These are phyloP conservation scores for Ustilago loliicola DNA, from an alignment of 1,284 basidiomycete genomes.

Conservation along the genomic window DNA sequence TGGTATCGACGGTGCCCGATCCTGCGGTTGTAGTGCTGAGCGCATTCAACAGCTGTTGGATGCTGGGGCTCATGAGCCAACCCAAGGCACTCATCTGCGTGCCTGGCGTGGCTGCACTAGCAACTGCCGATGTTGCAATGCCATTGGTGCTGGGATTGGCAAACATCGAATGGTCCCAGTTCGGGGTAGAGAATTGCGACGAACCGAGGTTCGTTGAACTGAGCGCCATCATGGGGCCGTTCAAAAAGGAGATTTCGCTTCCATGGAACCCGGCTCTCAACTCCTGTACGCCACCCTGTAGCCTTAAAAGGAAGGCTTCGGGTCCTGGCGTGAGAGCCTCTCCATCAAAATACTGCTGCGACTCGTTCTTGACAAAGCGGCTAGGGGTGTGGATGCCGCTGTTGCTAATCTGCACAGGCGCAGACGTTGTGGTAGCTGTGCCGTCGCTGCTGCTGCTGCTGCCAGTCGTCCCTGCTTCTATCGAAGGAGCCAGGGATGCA, in stretches of 20 bases:
- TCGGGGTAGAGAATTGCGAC: constrained; percentile 42
- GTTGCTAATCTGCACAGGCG: constrained; percentile 30
- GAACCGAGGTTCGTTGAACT: constrained; percentile 33
- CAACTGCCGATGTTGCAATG: constrained; percentile 25
- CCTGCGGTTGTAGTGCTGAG: constrained; percentile 39
- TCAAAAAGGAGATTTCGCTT: constrained; percentile 55
- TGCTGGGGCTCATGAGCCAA: constrained; percentile 62
- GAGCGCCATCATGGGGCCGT: constrained; percentile 35
- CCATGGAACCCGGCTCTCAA: constrained; percentile 59
- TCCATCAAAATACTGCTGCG: constrained; percentile 59
- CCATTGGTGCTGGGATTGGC: constrained; percentile 32
- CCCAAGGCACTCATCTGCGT: constrained; percentile 46
- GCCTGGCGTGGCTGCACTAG: constrained; percentile 23
- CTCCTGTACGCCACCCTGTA: constrained; percentile 61
- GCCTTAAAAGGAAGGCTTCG: constrained; percentile 61
- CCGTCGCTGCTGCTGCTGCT: constrained; percentile 4
- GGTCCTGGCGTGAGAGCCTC: constrained; percentile 61
- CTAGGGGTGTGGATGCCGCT: constrained; percentile 51
- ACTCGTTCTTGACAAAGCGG: constrained; percentile 53
- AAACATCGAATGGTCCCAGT: constrained; percentile 50
- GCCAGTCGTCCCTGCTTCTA: constrained; percentile 1
- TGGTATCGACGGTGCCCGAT: constrained; percentile 35
- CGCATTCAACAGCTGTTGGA: constrained; percentile 57
- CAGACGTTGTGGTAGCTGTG: constrained; percentile 23
- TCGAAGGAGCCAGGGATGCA: constrained; percentile 13